Evolutionary conservation across 1,139 yeast genomes (phyloP), one percentile per base, ranked within the genome.

Genomic region (Yamadazyma kanchanaburiensis): DNA sequence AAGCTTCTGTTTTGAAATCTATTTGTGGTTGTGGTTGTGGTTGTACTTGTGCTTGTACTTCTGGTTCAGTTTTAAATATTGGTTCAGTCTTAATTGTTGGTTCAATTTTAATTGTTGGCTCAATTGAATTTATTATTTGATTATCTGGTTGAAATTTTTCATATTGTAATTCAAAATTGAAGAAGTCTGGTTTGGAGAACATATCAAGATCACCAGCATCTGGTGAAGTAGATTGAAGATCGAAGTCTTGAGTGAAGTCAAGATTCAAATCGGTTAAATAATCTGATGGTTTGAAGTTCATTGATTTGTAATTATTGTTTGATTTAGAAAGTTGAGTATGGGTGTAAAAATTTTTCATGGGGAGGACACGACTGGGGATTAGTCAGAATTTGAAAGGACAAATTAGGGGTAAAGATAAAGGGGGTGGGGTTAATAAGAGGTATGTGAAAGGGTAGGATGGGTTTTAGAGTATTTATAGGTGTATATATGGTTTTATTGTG

Each of bases 231-330:
- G 12, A 13, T 6, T 27, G 14, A 10, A 24, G 28, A n/a, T 17
- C n/a, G 23, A 31, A 29, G 12, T 25, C 48, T 11, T 42, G 44
- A 16, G 53, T 55, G 31, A 58, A 48, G 29, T 63, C 70, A 33
- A 63, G 49, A 46, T 63, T 66, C 39, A 65, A 51, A 37, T 61
- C 62, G 32, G 56, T 55, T 37, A 70, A 59, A 45, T 69, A 69
- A 44, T 68, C 73, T 23, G 60, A 55, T 25, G 71, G 60, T 49
- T 65, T 67, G 43, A 62, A 65, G 41, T 60, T 64, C 72, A 66
- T 65, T n/a, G n/a, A n/a, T n/a, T n/a, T n/a, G n/a, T n/a, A n/a
- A n/a, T n/a, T n/a, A n/a, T n/a, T n/a, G n/a, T n/a, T n/a, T n/a
- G n/a, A n/a, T n/a, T n/a, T n/a, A n/a, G n/a, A n/a, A n/a, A n/a